Evolutionary conservation across 306 rosid genomes (phyloP).

Genomic region (Malus sieversii): DNA sequence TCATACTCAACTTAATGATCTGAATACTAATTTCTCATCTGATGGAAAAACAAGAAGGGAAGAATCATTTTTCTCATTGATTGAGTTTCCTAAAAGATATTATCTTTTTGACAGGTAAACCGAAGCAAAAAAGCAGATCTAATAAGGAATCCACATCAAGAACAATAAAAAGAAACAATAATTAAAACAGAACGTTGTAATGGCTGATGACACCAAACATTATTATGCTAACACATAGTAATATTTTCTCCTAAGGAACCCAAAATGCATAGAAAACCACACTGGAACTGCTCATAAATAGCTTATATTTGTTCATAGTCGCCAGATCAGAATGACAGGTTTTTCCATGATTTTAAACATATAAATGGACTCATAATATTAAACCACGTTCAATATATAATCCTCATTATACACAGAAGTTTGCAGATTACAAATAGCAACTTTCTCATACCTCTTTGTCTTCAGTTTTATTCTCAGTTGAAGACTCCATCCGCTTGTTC

Average conservation of each 20-base stretch:
- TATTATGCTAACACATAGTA: background rate
- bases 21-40: background rate
- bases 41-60: background rate
- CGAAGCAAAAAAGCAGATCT: background rate
- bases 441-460: conserved; percentile 48
- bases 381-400: background rate
- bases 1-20: background rate
- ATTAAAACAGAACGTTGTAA: no score
- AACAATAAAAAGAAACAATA: background rate
- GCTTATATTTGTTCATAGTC: background rate
- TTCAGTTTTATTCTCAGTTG: conserved; percentile 38
- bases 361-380: background rate
- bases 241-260: background rate
- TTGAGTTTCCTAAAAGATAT: background rate
- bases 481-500: conserved; percentile 50
- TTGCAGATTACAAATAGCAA: conserved; percentile 1
- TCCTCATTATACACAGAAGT: background rate
- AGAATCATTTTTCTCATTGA: background rate
- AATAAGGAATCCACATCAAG: background rate
- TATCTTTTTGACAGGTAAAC: background rate
- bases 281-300: background rate
- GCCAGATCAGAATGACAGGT: background rate
- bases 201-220: background rate
- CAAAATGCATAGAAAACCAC: background rate
- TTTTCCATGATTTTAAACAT: background rate